Conservation (phyloP, 1,284 basidiomycete species). For the Pseudozyma sp. region DNA sequence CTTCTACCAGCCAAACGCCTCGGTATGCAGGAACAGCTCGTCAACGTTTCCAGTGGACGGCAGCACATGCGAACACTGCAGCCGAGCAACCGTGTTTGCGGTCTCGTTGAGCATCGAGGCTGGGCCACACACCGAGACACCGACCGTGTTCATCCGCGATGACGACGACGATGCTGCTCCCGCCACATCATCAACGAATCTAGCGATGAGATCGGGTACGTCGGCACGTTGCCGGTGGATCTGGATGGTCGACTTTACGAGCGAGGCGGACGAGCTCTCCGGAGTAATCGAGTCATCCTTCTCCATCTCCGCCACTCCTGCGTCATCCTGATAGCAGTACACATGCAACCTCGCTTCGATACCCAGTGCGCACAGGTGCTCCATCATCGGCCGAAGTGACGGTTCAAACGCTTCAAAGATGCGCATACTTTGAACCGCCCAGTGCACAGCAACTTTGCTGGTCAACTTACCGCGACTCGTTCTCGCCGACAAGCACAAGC, state of each 20-base stretch:
- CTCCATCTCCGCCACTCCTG: neutral
- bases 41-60: neutral
- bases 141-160: conserved; percentile 7
- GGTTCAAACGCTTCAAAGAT: conserved; percentile 27
- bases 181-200: conserved; percentile 11
- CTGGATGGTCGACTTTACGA: conserved; percentile 8
- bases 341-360: conserved; percentile 33
- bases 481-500: conserved; percentile 28
- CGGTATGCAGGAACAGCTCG: conserved; percentile 44
- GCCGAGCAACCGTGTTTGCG: conserved; percentile 23
- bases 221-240: conserved; percentile 17
- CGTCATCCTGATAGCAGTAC: conserved; percentile 13
- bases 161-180: neutral
- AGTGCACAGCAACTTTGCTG: conserved; percentile 16
- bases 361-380: conserved; percentile 20
- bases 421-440: conserved; percentile 22
- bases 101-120: conserved; percentile 44
- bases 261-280: neutral
- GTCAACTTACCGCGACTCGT: conserved; percentile 9
- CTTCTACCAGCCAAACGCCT: conserved; percentile 42
- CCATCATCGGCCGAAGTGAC: conserved; percentile 17
- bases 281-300: neutral
- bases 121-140: conserved; percentile 48
- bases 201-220: conserved; percentile 7
- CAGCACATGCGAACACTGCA: conserved; percentile 43